Conservation (phyloP, 495 filamentous ascomycete species). For the Lophiostoma macrostomum region DNA sequence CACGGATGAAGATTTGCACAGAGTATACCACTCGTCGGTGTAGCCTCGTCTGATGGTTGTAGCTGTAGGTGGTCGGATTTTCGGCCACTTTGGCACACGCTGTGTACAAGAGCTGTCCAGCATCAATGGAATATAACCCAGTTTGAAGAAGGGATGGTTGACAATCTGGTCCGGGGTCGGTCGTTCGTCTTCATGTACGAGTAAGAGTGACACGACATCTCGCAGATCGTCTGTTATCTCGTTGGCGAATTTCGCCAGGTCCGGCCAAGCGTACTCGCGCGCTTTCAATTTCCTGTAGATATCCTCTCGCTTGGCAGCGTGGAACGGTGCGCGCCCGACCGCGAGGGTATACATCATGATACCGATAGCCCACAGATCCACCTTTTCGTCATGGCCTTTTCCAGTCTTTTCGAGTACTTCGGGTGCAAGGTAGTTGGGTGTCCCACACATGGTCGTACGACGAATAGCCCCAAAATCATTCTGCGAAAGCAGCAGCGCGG, state of each 20-base stretch:
- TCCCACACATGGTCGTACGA: constrained; percentile 88
- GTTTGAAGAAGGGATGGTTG: constrained; percentile 44
- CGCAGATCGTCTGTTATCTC: constrained; percentile 42
- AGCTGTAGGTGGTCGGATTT: constrained; percentile 38
- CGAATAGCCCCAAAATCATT: constrained; percentile 68
- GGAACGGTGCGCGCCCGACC: constrained; percentile 45
- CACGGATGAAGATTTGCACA: constrained; percentile 43
- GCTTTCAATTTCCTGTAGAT: constrained; percentile 45
- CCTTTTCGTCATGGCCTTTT: constrained; percentile 85
- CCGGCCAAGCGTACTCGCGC: constrained; percentile 44
- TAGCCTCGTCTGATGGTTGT: constrained; percentile 40
- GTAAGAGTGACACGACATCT: constrained; percentile 40
- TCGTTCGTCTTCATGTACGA: constrained; percentile 43
- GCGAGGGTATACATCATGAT: constrained; percentile 71
- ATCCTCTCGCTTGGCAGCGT: constrained; percentile 43
- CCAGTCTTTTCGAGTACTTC: constrained; percentile 87
- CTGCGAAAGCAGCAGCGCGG: constrained; percentile 83
- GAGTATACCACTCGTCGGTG: constrained; percentile 40
- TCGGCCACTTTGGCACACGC: constrained; percentile 39
- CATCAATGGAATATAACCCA: constrained; percentile 38
- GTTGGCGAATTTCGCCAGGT: constrained; percentile 38
- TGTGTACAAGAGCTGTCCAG: constrained; percentile 36
- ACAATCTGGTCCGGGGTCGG: constrained; percentile 44
- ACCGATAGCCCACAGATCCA: constrained; percentile 95
- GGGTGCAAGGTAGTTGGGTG: constrained; percentile 97